Evolutionary conservation across 495 filamentous ascomycete species (phyloP), one percentile per base, ranked within the genome.

Genomic region (Penicillium desertorum): DNA sequence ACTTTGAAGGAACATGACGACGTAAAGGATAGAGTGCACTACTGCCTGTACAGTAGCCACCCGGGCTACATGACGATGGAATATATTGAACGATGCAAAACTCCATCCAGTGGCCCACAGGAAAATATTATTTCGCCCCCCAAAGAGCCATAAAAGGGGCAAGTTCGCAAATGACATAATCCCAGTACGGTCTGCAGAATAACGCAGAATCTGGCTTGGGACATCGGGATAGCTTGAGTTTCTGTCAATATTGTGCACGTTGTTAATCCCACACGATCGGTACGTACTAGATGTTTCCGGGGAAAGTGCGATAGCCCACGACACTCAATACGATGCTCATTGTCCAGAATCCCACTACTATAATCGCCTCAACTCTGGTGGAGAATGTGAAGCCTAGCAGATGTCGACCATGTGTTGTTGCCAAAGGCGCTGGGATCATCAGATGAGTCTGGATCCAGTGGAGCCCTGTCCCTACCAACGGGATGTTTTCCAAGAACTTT

Each of bases 1-100:
- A 76, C 74, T 57, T 51, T 62, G 58, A 25, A 68, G 52, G 30
- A 69, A 73, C 9, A 76, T 59, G 1, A 72, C 54, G 1, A 70
- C 9, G 43, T 78, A 78, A 3, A 71, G 47, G 17, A 67, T 3
- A 0, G 73, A 71, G 63, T 85, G 82, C 3, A 78, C 66, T 10
- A 78, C 58, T 2, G 73, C 82, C 62, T 83, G 75, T 22, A 82
- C 34, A 4, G 79, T 81, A 3, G 80, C 79, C 7, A 83, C 71
- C 51, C 80, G 70, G 4, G 82, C 82, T 27, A 82, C 70, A 75
- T 81, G 80, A 16, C 81, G 80, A 70, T 84, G 82, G 30, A 84
- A 81, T 2, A 80, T 62, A 45, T 80, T 79, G 60, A 81, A 83
- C 0, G 73, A 80, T 1, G 77, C 70, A 58, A 80, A 81, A 36